Percentiles rank a stretch among this genome's conserved stretches.
These are phyloP conservation scores for Adansonia rubrostipa DNA, from an alignment of 441 rosid species.

Conservation along the genomic window DNA sequence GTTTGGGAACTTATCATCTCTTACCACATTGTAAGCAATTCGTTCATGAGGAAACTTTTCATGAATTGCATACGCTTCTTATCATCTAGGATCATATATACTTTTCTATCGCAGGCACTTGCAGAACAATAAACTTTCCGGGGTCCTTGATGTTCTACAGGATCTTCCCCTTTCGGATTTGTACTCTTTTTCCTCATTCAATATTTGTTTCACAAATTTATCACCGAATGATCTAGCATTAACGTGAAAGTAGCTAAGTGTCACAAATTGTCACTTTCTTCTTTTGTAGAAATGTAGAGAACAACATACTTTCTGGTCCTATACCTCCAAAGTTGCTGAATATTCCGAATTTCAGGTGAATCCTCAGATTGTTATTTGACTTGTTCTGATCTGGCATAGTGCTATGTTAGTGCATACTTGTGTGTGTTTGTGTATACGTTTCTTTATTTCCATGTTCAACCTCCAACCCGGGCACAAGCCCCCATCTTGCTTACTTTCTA, in stretches of 20 bases:
- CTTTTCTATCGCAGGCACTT: conserved; percentile 58
- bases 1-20: conserved; percentile 53
- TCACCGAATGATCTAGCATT: neutral
- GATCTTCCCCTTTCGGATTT: conserved; percentile 75
- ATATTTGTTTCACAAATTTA: conserved; percentile 13
- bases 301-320: conserved; percentile 90
- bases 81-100: conserved; percentile 20
- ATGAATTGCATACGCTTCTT: conserved; percentile 4
- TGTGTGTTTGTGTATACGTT: neutral
- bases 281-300: conserved; percentile 69
- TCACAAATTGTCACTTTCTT: conserved; percentile 33
- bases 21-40: conserved; percentile 59
- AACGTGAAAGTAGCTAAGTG: neutral
- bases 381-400: neutral
- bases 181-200: conserved; percentile 43
- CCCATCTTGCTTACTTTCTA: neutral
- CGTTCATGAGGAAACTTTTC: neutral
- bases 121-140: conserved; percentile 79
- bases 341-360: conserved; percentile 83
- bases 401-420: neutral
- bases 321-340: conserved; percentile 67
- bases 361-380: neutral
- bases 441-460: neutral
- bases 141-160: conserved; percentile 75
- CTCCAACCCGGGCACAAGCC: neutral